Base-by-base conservation (phyloP, 2,329 filamentous ascomycete species). In the Aaosphaeria arxii region DNA sequence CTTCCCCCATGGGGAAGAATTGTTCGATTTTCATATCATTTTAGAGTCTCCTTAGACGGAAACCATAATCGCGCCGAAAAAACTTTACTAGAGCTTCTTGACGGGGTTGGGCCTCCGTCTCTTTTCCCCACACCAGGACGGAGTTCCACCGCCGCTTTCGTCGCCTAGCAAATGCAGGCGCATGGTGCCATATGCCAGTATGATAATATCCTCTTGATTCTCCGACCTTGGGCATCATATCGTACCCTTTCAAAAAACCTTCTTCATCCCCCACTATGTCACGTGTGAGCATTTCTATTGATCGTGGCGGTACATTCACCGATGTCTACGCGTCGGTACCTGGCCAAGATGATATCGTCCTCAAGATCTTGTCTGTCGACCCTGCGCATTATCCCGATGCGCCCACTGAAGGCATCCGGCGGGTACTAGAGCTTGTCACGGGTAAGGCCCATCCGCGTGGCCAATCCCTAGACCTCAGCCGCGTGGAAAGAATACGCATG, bases 281-380 rank as follows among this genome's bases (percentile, higher is more conserved):
- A 11, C 53, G 59, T 40, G 44, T 54, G 48, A 53, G 35, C 13
- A 40, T 48, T 39, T 43, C 42, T 28, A 43, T 30, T 31, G 56
- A 58, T 42, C 50, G 56, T 17, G 56, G 56, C 9, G 56, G 56
- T 32, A 58, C 56, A 7, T 58, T 58, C 40, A 54, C 50, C 30
- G 56, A 58, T 36, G 48, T 55, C 28, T 42, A 62, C 36, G 64
- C 58, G 39, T 64, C 54, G 30, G 41, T 62, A 48, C 44, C 45
- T 3, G 51, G 51, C 17, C 40, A 56, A 56, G 51, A 56, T 28
- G 58, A 63, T 40, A 53, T 63, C n/a, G 52, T 64, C 40, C 45
- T 66, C 39, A 66, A 66, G 46, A 49, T 66, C 28, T 47, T 66
- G 29, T 66, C 62, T 6, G 58, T 63, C 6, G 61, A 63, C 47